A percentile compares a stretch with the other conserved stretches of the same genome.
phyloP scores from a whole-genome alignment of 306 rosid genomes.

The Dalbergia cochinchinensis region DNA sequence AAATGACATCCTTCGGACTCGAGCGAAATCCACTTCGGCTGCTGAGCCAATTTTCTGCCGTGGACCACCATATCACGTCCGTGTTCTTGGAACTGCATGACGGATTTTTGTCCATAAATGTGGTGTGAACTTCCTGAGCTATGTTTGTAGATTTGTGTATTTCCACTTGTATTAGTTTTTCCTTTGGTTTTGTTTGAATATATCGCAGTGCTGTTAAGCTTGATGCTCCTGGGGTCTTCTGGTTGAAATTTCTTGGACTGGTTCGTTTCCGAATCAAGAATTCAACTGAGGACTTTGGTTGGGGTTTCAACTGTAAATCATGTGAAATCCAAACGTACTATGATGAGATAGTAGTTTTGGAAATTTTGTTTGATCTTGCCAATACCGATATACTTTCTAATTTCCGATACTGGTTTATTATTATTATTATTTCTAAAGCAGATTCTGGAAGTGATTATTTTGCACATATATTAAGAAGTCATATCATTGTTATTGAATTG shows the following conservation, averaged over 20 bases:
- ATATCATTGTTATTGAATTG: neutral
- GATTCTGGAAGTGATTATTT: neutral
- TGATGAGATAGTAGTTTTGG: constrained; percentile 25
- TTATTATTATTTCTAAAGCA: neutral
- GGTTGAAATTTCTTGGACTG: constrained; percentile 31
- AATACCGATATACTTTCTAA: constrained; percentile 2
- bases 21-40: constrained; percentile 73
- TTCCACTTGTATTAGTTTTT: constrained; percentile 24
- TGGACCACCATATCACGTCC: constrained; percentile 90
- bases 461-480: neutral
- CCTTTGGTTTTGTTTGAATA: constrained; percentile 35
- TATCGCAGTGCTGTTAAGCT: constrained; percentile 1
- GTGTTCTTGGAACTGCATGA: constrained; percentile 72
- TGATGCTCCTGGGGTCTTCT: constrained; percentile 25
- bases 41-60: constrained; percentile 92
- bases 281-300: constrained; percentile 37
- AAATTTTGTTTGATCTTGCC: constrained; percentile 22
- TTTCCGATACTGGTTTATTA: neutral
- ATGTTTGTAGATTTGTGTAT: constrained; percentile 33
- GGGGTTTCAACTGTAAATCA: constrained; percentile 49
- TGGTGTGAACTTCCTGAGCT: constrained; percentile 21
- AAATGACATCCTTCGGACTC: constrained; percentile 81
- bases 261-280: constrained; percentile 36
- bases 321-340: constrained; percentile 35
- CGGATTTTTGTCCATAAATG: constrained; percentile 31